Percentiles rank a stretch among this genome's conserved stretches.
Conservation (phyloP, 2,329 filamentous ascomycete species). For the Zymoseptoria crescenta region DNA sequence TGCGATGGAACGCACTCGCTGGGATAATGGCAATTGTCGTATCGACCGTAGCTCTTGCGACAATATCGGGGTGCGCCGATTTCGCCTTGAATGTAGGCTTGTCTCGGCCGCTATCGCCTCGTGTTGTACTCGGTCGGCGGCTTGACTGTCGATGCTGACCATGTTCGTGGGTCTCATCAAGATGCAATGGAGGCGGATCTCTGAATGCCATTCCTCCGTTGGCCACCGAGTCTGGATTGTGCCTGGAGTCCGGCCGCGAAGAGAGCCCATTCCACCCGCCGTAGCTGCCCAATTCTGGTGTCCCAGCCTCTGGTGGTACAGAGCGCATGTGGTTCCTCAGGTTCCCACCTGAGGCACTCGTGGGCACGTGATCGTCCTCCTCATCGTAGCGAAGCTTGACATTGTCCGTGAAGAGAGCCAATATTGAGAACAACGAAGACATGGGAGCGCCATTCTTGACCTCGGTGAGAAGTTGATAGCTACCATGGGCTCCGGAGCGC, state of each 20-base stretch:
- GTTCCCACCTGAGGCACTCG: slow-evolving; percentile 16
- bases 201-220: slow-evolving; percentile 12
- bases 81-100: slow-evolving; percentile 41
- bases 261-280: slow-evolving; percentile 17
- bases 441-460: slow-evolving; percentile 97
- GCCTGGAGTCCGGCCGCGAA: slow-evolving; percentile 22
- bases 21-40: slow-evolving; percentile 98
- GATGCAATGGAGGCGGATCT: slow-evolving; percentile 25
- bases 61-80: slow-evolving; percentile 92
- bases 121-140: slow-evolving; percentile 21
- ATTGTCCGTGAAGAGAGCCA: slow-evolving; percentile 94
- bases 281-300: slow-evolving; percentile 21
- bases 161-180: slow-evolving; percentile 24
- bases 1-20: slow-evolving; percentile 83
- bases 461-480: slow-evolving; percentile 91
- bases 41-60: slow-evolving; percentile 90
- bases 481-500: slow-evolving; percentile 61
- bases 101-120: slow-evolving; percentile 8
- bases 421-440: slow-evolving; percentile 95
- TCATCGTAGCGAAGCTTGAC: slow-evolving; percentile 66
- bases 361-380: slow-evolving; percentile 47
- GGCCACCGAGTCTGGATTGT: slow-evolving; percentile 16
- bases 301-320: slow-evolving; percentile 12
- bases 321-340: slow-evolving; percentile 19
- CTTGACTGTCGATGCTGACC: slow-evolving; percentile 15